Conservation (phyloP, 768 basidiomycete species). For the Mycena filopes region DNA sequence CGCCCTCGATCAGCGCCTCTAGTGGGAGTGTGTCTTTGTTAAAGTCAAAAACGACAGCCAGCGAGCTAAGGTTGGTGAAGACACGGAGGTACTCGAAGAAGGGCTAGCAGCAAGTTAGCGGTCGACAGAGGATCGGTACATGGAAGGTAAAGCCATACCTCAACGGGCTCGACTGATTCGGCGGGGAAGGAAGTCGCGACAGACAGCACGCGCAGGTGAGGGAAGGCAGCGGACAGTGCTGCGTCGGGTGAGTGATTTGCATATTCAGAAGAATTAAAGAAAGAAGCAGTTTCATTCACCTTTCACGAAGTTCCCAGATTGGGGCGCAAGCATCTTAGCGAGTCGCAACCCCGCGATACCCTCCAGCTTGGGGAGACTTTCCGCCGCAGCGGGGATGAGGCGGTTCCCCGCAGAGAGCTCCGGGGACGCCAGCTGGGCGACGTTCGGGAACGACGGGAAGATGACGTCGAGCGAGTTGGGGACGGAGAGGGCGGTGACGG, state of each 20-base stretch:
- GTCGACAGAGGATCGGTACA: no score
- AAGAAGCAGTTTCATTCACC: not conserved
- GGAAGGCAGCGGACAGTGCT: conserved; percentile 3
- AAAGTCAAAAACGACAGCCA: no score
- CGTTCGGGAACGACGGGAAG: conserved; percentile 16
- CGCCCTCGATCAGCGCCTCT: no score
- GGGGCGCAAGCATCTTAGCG: no score
- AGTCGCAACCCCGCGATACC: conserved; percentile 1
- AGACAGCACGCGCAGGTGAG: conserved; percentile 6
- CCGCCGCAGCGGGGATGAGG: not conserved
- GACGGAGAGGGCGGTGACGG: not conserved
- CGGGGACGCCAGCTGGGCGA: conserved; percentile 1
- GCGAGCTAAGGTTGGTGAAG: no score
- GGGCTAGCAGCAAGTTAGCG: no score
- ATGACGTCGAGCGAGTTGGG: not conserved
- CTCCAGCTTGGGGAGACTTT: conserved; percentile 1
- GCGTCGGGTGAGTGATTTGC: not conserved
- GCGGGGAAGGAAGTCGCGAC: not conserved
- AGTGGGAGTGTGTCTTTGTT: no score
- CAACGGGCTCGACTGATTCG: not conserved
- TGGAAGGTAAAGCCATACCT: no score
- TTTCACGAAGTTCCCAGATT: not conserved
- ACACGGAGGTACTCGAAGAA: no score
- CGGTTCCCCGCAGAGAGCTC: not conserved
- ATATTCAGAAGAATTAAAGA: no score